These are phyloP conservation scores for Lipomyces orientalis DNA, from an alignment of 805 yeast species.

Conservation along the genomic window DNA sequence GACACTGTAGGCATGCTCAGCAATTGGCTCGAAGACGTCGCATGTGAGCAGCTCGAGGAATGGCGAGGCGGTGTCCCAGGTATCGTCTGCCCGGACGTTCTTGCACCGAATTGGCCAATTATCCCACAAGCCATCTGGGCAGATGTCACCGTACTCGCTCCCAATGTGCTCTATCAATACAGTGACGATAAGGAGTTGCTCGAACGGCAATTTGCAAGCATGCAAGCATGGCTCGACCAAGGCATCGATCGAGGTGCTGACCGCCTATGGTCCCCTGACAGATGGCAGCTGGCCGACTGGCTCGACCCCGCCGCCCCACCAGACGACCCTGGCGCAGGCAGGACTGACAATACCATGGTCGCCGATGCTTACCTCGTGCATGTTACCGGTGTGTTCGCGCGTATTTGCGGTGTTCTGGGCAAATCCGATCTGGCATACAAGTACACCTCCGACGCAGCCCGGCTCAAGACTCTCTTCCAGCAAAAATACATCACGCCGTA, in stretches of 20 bases:
- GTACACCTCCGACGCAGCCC: conserved; percentile 11
- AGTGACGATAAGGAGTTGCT: conserved; percentile 41
- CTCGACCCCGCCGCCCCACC: conserved; percentile 44
- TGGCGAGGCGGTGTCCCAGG: too few relatives aligned
- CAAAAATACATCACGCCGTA: too few relatives aligned
- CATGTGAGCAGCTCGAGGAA: too few relatives aligned
- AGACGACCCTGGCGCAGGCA: conserved; percentile 39
- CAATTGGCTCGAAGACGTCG: conserved; percentile 30
- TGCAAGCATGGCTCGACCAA: conserved; percentile 25
- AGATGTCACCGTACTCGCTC: too few relatives aligned
- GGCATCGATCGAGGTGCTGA: conserved; percentile 19
- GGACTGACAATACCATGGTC: conserved; percentile 40
- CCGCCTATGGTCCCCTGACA: conserved; percentile 32
- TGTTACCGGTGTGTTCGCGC: conserved; percentile 29
- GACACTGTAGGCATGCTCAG: conserved; percentile 39
- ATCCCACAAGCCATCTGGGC: too few relatives aligned
- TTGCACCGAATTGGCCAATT: too few relatives aligned
- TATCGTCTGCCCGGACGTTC: too few relatives aligned
- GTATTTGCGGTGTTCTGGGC: too few relatives aligned
- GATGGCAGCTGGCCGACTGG: conserved; percentile 45
- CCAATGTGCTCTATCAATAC: too few relatives aligned
- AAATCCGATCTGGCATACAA: too few relatives aligned
- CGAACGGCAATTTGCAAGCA: conserved; percentile 16
- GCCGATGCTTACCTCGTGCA: conserved; percentile 41
- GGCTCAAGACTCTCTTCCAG: too few relatives aligned